A percentile compares a stretch with the other conserved stretches of the same genome.
These are phyloP conservation scores for Cryptococcus sp. DNA, from an alignment of 1,284 basidiomycete genomes.

Conservation along the genomic window DNA sequence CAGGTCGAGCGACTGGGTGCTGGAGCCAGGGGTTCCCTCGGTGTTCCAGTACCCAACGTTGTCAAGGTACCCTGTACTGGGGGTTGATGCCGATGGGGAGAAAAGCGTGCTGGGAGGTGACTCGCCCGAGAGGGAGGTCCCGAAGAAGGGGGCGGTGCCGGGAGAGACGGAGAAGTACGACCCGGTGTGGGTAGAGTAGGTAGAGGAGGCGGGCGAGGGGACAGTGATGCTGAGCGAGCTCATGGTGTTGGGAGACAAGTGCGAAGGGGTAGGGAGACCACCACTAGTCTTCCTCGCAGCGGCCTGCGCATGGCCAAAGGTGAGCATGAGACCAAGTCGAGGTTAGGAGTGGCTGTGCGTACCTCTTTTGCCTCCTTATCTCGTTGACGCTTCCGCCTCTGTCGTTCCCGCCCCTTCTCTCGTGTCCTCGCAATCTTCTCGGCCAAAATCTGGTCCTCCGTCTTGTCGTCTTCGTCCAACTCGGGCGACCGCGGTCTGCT, in stretches of 20 bases:
- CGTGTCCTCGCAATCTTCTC: conserved; percentile 17
- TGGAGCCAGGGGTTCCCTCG: no score
- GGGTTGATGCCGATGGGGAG: conserved; percentile 19
- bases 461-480: conserved; percentile 3
- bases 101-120: conserved; percentile 23
- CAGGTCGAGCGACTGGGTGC: no score
- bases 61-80: conserved; percentile 10
- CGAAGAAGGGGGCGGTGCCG: conserved; percentile 3
- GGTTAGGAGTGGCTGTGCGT: not conserved
- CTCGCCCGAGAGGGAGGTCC: conserved; percentile 21
- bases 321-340: not conserved
- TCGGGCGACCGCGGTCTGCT: conserved; percentile 13
- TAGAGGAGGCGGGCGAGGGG: conserved; percentile 25
- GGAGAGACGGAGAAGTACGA: conserved; percentile 21
- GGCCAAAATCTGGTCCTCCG: not conserved
- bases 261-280: conserved; percentile 4
- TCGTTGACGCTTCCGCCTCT: conserved; percentile 18
- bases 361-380: conserved; percentile 22
- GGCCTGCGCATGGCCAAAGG: no score
- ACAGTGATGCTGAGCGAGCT: conserved; percentile 19
- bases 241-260: conserved; percentile 1
- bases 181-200: conserved; percentile 20
- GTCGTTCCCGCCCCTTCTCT: conserved; percentile 21
- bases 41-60: no score
- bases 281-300: not conserved